Percentiles rank a stretch among this genome's conserved stretches.
These are phyloP conservation scores for Senecio squalidus DNA, from an alignment of 140 eudicot species.

Conservation along the genomic window DNA sequence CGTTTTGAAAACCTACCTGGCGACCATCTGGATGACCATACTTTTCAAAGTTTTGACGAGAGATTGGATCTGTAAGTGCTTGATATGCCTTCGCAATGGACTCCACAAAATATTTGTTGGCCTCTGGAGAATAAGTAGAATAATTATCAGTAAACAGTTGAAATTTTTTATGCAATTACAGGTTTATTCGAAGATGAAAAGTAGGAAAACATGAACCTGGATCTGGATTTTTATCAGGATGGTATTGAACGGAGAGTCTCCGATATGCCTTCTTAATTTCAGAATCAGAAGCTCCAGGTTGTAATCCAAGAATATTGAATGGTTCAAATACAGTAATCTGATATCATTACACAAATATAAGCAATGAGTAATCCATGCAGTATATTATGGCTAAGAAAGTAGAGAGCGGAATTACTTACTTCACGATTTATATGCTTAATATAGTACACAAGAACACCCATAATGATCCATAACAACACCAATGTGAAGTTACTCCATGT, in stretches of 20 bases:
- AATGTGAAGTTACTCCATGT: conserved; percentile 78
- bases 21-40: conserved; percentile 99
- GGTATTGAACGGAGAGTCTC: conserved; percentile 85
- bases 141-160: conserved; percentile 23
- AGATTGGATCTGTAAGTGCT: conserved; percentile 84
- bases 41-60: conserved; percentile 90
- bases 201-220: conserved; percentile 76
- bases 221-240: conserved; percentile 98
- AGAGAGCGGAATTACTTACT: conserved; percentile 32
- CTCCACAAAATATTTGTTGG: conserved; percentile 83
- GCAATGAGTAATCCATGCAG: background rate
- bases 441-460: conserved; percentile 68
- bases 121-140: conserved; percentile 44
- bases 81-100: conserved; percentile 91
- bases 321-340: conserved; percentile 84
- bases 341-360: conserved; percentile 6
- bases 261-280: conserved; percentile 92
- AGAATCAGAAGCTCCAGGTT: conserved; percentile 79
- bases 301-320: conserved; percentile 85
- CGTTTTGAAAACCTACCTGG: too few relatives aligned
- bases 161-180: too few relatives aligned
- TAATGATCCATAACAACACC: conserved; percentile 73
- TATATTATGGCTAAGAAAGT: background rate
- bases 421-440: conserved; percentile 66
- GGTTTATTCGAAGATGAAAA: too few relatives aligned